These are phyloP conservation scores for Berkeleyomyces basicola DNA, from an alignment of 2,329 filamentous ascomycete species.

Conservation along the genomic window DNA sequence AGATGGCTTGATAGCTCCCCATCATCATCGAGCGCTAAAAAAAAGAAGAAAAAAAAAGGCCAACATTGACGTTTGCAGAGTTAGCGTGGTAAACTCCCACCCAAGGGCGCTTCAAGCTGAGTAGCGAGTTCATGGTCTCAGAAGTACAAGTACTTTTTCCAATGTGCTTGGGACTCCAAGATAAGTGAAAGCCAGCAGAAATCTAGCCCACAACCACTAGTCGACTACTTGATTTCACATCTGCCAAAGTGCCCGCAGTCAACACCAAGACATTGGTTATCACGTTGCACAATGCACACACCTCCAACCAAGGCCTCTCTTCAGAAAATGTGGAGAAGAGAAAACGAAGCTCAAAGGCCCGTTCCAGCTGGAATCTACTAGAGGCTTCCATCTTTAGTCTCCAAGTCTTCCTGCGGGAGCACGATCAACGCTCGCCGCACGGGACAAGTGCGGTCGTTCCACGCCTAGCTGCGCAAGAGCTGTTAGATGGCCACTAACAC, in stretches of 20 bases:
- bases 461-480: background rate
- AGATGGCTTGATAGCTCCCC: background rate
- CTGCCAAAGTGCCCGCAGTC: too few relatives aligned
- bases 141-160: too few relatives aligned
- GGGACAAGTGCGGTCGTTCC: background rate
- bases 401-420: background rate
- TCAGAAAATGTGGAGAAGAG: background rate
- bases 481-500: background rate
- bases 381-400: conserved; percentile 1
- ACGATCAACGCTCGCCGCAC: conserved; percentile 1
- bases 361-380: background rate
- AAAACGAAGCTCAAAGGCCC: background rate
- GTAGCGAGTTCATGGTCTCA: background rate
- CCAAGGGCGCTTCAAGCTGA: background rate
- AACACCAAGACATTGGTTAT: background rate
- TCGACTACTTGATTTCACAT: too few relatives aligned
- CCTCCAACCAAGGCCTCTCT: too few relatives aligned
- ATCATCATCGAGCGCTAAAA: background rate
- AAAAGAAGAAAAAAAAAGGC: background rate
- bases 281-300: background rate
- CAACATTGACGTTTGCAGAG: background rate
- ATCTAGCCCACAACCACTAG: too few relatives aligned
- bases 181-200: too few relatives aligned
- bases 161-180: too few relatives aligned
- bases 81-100: background rate